A percentile compares a stretch with the other conserved stretches of the same genome.
phyloP scores from a whole-genome alignment of 148 eudicot genomes.

The Dianthus caryophyllus region DNA sequence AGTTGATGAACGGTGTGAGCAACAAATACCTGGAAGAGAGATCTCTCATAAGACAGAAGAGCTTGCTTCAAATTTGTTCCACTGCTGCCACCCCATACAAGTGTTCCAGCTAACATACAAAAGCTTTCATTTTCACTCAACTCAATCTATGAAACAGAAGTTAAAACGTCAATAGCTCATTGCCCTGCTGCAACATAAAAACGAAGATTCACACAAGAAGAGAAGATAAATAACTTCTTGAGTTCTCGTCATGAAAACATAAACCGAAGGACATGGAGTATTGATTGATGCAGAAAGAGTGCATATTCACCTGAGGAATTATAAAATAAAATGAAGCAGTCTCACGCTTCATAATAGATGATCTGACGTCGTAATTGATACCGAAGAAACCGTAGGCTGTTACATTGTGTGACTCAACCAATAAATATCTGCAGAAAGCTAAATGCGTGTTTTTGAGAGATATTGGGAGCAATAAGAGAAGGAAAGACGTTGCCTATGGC shows the following conservation, averaged over 20 bases:
- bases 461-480: constrained; percentile 11
- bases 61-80: constrained; percentile 56
- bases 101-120: constrained; percentile 58
- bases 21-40: constrained; percentile 54
- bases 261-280: constrained; percentile 12
- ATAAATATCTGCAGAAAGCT: constrained; percentile 58
- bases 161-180: constrained; percentile 10
- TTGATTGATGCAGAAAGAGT: constrained; percentile 25
- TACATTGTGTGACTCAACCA: constrained; percentile 50
- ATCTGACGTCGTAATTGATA: constrained; percentile 38
- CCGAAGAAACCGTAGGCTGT: constrained; percentile 75
- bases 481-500: neutral
- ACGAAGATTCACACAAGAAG: neutral
- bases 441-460: constrained; percentile 16
- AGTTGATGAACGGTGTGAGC: neutral
- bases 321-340: constrained; percentile 61
- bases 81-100: constrained; percentile 68
- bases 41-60: constrained; percentile 42
- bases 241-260: neutral
- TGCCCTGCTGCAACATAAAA: constrained; percentile 14
- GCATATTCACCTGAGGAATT: constrained; percentile 73
- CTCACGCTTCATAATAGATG: constrained; percentile 44
- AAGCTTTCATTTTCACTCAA: constrained; percentile 66
- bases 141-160: constrained; percentile 63
- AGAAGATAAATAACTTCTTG: neutral